phyloP scores from a whole-genome alignment of 805 yeast genomes.

The Yarrowia keelungensis region DNA sequence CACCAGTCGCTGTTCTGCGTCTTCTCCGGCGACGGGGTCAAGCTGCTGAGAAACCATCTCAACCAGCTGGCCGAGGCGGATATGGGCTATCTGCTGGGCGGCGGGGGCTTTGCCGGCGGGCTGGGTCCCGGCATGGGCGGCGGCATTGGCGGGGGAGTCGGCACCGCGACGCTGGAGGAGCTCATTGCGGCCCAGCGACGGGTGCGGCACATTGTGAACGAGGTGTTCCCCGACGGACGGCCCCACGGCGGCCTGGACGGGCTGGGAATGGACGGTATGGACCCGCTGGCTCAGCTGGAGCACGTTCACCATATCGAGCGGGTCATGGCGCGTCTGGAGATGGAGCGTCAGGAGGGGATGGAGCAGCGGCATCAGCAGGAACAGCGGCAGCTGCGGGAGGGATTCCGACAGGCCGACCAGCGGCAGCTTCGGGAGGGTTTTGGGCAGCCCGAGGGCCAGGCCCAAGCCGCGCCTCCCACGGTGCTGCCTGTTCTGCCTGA shows the following conservation, averaged over 20 bases:
- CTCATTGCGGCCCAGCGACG: conserved; percentile 36
- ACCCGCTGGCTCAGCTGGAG: conserved; percentile 32
- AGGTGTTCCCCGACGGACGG: conserved; percentile 34
- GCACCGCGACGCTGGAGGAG: conserved; percentile 35
- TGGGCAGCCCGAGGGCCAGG: not conserved
- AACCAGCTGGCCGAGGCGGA: conserved; percentile 48
- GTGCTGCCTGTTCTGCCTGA: conserved; percentile 13
- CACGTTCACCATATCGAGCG: conserved; percentile 33
- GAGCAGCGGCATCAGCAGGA: conserved; percentile 27
- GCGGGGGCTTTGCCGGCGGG: conserved; percentile 13
- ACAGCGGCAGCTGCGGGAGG: conserved; percentile 17
- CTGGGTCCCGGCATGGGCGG: conserved; percentile 3
- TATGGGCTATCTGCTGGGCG: conserved; percentile 40
- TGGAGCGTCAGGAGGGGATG: conserved; percentile 35
- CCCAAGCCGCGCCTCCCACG: not conserved
- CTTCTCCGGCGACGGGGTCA: conserved; percentile 89
- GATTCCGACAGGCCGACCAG: conserved; percentile 2
- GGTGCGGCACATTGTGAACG: conserved; percentile 36
- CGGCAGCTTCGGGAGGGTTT: conserved; percentile 15
- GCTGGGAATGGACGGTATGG: conserved; percentile 16
- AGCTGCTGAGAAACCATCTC: conserved; percentile 72
- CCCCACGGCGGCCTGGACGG: conserved; percentile 17
- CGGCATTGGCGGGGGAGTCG: not conserved
- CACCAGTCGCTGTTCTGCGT: conserved; percentile 91
- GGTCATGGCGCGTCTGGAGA: conserved; percentile 34